Percentiles rank a stretch among this genome's conserved stretches.
Evolutionary conservation across 2,329 filamentous ascomycete genomes (phyloP).

Genomic region (Hymenoscyphus fraxineus): DNA sequence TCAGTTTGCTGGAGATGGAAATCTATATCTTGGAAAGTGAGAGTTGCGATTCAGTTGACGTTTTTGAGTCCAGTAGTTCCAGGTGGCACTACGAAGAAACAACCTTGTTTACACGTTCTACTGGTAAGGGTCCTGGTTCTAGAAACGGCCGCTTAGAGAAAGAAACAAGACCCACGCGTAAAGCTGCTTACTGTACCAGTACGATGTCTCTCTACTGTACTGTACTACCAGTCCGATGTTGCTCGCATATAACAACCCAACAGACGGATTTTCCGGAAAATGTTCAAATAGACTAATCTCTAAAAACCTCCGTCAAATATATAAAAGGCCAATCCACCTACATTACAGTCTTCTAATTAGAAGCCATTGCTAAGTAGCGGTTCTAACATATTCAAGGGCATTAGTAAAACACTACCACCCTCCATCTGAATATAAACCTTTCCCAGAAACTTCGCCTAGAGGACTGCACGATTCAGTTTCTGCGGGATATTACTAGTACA

Average conservation of each 20-base stretch:
- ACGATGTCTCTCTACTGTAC: slow-evolving; percentile 1
- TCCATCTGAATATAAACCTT: no score
- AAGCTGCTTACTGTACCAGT: neutral
- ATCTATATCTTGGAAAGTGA: neutral
- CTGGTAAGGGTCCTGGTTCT: neutral
- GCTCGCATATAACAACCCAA: neutral
- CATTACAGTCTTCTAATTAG: no score
- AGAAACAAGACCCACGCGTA: neutral
- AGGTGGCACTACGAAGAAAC: neutral
- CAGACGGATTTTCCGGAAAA: no score
- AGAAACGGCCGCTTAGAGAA: neutral
- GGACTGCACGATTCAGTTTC: neutral
- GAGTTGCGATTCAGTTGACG: neutral
- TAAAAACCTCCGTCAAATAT: no score
- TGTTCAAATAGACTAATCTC: no score
- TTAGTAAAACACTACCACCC: no score
- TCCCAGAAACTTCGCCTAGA: no score
- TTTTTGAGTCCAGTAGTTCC: slow-evolving; percentile 5
- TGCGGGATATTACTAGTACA: no score
- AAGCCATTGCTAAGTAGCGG: no score
- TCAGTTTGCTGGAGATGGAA: neutral
- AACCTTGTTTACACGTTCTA: slow-evolving; percentile 9
- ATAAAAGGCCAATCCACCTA: no score
- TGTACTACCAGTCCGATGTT: neutral
- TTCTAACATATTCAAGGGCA: no score